Base-by-base conservation (phyloP, 192 early-diverging fungal species). In the Linnemannia exigua region DNA sequence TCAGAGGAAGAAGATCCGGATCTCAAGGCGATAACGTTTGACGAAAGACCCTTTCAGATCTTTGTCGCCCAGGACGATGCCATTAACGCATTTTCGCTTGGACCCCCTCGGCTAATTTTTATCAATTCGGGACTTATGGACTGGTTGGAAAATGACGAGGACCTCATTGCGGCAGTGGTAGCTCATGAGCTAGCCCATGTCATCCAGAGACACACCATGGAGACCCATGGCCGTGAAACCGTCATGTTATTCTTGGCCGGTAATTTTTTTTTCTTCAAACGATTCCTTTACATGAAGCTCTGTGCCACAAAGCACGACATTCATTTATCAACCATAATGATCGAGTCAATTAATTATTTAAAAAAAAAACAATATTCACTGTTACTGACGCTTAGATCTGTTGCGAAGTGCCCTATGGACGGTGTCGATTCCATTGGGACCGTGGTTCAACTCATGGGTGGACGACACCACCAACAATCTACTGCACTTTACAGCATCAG, bases 151-250 rank as follows among this genome's bases (percentile, higher is more conserved):
- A 84, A 91, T 48, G 79, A 92, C 33, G 79, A 88, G 28, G 89
- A 87, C 41, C 80, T 87, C 35, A 72, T 91, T 36, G 90, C 92
- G 31, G 89, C 89, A 5, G 90, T 90, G 31, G 68, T 92, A 17
- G 85, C 90, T 20, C 92, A 92, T 74, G 92, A 92, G 48, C 87
- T 92, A n/a, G 90, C 89, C 1, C 92, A 92, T 75, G 82, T 88
- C 0, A 81, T 92, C 33, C 92, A 92, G 44, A 75, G 90, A 11
- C 92, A 92, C 79, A 90, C 89, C 73, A 89, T 89, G 63, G 92
- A 92, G 70, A 84, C 88, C 20, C 88, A 91, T 72, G 92, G 91
- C 36, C 88, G 90, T 46, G 89, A 86, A 35, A 89, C 89, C 0
- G 79, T 92, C 5, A 84, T 89, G 80, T 72, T 88, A 4, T 90